A percentile compares a stretch with the other conserved stretches of the same genome.
Evolutionary conservation across 768 basidiomycete species (phyloP).

Genomic region (Mycena alexandri): DNA sequence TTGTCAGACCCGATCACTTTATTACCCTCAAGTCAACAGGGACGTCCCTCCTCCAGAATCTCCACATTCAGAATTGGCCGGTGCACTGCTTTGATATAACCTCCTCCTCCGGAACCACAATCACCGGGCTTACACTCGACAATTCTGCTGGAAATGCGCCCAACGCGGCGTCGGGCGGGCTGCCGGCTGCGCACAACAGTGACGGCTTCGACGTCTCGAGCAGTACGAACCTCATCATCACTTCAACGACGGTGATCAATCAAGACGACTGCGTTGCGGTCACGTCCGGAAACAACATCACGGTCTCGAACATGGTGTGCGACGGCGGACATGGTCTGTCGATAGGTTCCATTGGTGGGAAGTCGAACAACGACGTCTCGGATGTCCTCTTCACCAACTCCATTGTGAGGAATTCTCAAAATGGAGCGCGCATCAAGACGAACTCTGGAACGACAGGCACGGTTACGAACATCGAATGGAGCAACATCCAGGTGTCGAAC

Average conservation of each 20-base stretch:
- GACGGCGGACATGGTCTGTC: constrained; percentile 31
- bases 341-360: constrained; percentile 32
- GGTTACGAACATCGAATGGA: constrained; percentile 26
- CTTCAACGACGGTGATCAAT: constrained; percentile 21
- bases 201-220: constrained; percentile 32
- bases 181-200: constrained; percentile 29
- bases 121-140: constrained; percentile 34
- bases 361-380: constrained; percentile 25
- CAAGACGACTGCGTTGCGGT: constrained; percentile 34
- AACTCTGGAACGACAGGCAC: constrained; percentile 32
- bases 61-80: constrained; percentile 34
- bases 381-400: constrained; percentile 28
- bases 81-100: constrained; percentile 33
- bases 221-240: constrained; percentile 28
- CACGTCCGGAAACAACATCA: constrained; percentile 26
- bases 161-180: constrained; percentile 28
- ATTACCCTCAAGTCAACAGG: constrained; percentile 30
- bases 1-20: constrained; percentile 29
- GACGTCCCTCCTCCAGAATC: constrained; percentile 29
- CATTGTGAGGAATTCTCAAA: constrained; percentile 21
- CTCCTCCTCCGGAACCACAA: constrained; percentile 29
- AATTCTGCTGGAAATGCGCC: constrained; percentile 32
- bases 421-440: constrained; percentile 30
- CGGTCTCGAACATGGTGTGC: constrained; percentile 27
- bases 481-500: constrained; percentile 30